Conservation (phyloP, 768 basidiomycete species). For the Boletus vinaceobasis region DNA sequence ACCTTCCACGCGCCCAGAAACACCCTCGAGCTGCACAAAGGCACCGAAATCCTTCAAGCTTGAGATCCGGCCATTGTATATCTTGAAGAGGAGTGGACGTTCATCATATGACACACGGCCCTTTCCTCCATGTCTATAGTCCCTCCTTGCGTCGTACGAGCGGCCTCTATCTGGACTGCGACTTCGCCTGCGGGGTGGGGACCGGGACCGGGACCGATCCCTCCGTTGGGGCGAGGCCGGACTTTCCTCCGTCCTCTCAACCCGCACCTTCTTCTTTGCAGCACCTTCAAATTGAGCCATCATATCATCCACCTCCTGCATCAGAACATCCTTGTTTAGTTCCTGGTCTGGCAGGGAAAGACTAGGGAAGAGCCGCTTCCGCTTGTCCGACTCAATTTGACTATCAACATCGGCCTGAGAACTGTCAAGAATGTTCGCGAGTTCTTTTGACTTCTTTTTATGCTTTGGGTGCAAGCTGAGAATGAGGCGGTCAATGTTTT, state of each 20-base stretch:
- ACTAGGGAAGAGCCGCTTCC: constrained; percentile 86
- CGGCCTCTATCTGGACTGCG: constrained; percentile 60
- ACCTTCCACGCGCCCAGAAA: constrained; percentile 88
- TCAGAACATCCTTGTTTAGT: constrained; percentile 70
- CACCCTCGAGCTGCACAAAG: constrained; percentile 86
- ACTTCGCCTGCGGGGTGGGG: constrained; percentile 50
- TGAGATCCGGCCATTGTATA: constrained; percentile 84
- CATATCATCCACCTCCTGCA: constrained; percentile 87
- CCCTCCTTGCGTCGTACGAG: constrained; percentile 40
- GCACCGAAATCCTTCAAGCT: constrained; percentile 95
- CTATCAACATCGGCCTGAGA: constrained; percentile 29
- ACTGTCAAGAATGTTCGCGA: constrained; percentile 36
- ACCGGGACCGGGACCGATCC: constrained; percentile 41
- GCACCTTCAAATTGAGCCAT: constrained; percentile 72
- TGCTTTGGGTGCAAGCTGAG: constrained; percentile 94
- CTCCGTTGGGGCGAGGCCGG: constrained; percentile 61
- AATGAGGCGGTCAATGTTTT: constrained; percentile 92
- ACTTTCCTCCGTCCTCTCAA: constrained; percentile 41
- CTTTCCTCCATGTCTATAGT: constrained; percentile 39
- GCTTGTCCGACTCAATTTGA: constrained; percentile 62
- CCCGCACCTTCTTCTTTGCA: constrained; percentile 55
- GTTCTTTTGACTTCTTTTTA: constrained; percentile 59
- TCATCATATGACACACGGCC: constrained; percentile 58
- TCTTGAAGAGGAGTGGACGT: constrained; percentile 86
- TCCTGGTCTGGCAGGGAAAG: constrained; percentile 76